Evolutionary conservation across 2,329 filamentous ascomycete genomes (phyloP).

Genomic region (Colletotrichum simmondsii): DNA sequence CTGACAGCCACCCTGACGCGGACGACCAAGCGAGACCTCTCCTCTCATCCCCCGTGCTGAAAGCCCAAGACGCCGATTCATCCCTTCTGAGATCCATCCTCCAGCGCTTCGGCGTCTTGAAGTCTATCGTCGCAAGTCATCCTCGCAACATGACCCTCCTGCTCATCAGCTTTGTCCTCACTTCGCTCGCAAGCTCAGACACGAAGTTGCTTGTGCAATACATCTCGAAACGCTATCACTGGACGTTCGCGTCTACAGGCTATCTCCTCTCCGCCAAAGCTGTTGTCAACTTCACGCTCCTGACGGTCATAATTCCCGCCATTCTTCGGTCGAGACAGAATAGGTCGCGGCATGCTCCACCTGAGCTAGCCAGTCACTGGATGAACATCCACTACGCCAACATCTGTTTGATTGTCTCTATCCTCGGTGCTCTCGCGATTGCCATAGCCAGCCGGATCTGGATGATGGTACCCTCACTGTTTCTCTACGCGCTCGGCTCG

Average conservation of each 20-base stretch:
- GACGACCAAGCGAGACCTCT: constrained; percentile 51
- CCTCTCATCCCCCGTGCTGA: constrained; percentile 50
- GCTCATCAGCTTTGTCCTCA: constrained; percentile 57
- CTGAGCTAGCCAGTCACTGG: constrained; percentile 39
- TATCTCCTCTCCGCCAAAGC: constrained; percentile 61
- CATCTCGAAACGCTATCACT: constrained; percentile 59
- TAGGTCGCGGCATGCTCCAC: constrained; percentile 26
- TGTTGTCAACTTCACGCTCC: constrained; percentile 57
- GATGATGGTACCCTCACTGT: constrained; percentile 54
- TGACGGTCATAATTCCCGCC: constrained; percentile 54
- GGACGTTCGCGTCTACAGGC: constrained; percentile 58
- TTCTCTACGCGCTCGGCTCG: constrained; percentile 60
- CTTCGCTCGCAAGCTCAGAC: constrained; percentile 61
- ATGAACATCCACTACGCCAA: constrained; percentile 48
- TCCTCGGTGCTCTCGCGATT: constrained; percentile 54
- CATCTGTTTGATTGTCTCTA: constrained; percentile 46
- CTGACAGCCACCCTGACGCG: not conserved
- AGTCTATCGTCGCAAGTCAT: constrained; percentile 47
- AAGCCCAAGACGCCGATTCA: constrained; percentile 43
- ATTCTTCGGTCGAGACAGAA: constrained; percentile 41
- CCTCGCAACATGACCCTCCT: constrained; percentile 55
- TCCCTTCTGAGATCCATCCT: constrained; percentile 31
- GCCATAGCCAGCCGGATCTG: constrained; percentile 50
- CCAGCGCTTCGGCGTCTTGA: constrained; percentile 41
- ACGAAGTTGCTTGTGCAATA: constrained; percentile 62